These are phyloP conservation scores for Venturia oleaginea DNA, from an alignment of 2,329 filamentous ascomycete species.

Conservation along the genomic window DNA sequence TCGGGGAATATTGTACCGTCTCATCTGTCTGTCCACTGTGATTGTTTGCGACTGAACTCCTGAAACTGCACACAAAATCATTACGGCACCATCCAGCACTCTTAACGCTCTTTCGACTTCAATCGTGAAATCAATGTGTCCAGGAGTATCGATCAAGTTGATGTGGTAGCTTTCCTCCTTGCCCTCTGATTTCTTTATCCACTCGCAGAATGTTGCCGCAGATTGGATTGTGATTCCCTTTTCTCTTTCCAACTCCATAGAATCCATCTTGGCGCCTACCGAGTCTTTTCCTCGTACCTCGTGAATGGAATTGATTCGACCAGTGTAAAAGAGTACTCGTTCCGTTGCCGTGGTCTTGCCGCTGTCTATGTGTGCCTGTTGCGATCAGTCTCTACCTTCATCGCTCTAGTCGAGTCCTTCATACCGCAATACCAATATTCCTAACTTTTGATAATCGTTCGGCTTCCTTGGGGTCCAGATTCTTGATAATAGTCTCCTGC, in stretches of 20 bases:
- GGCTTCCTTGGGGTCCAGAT: constrained; percentile 71
- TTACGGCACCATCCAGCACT: constrained; percentile 91
- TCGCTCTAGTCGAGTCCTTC: constrained; percentile 20
- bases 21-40: constrained; percentile 97
- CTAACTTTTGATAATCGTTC: constrained; percentile 71
- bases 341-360: constrained; percentile 97
- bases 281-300: constrained; percentile 92
- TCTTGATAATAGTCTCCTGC: constrained; percentile 62
- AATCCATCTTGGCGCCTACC: constrained; percentile 98
- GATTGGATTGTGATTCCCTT: constrained; percentile 99
- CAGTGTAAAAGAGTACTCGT: constrained; percentile 95
- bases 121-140: constrained; percentile 98
- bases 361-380: constrained; percentile 89
- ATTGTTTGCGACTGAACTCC: constrained; percentile 98
- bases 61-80: constrained; percentile 96
- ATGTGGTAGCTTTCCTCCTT: constrained; percentile 90
- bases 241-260: constrained; percentile 96
- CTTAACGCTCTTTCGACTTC: constrained; percentile 93
- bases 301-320: constrained; percentile 92
- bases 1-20: constrained; percentile 90
- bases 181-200: constrained; percentile 72
- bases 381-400: background rate
- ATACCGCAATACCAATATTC: constrained; percentile 95
- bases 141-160: constrained; percentile 97
- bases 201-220: constrained; percentile 95